Percentiles rank a stretch among this genome's conserved stretches.
phyloP scores from a whole-genome alignment of 2,329 filamentous ascomycete species.

The Fusarium palustre region DNA sequence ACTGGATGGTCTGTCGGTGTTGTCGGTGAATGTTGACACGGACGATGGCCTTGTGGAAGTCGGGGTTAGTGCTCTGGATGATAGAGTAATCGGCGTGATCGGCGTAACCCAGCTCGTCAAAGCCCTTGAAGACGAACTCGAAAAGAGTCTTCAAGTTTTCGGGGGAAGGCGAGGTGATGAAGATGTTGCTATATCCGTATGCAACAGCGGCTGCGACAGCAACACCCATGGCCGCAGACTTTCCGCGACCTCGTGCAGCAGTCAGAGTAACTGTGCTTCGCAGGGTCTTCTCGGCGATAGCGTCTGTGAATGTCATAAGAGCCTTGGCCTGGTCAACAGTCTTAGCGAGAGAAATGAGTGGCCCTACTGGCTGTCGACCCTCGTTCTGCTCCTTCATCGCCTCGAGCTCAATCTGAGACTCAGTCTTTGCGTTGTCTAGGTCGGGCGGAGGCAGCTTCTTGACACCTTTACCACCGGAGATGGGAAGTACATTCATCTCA shows the following conservation, averaged over 20 bases:
- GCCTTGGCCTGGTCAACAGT: conserved; percentile 98
- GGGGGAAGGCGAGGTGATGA: conserved; percentile 96
- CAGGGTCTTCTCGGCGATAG: conserved; percentile 94
- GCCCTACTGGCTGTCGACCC: conserved; percentile 87
- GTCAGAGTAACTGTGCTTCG: conserved; percentile 94
- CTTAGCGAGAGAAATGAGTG: conserved; percentile 84
- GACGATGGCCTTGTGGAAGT: conserved; percentile 99
- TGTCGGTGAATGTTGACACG: conserved; percentile 94
- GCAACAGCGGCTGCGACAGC: conserved; percentile 94
- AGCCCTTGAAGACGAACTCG: conserved; percentile 98
- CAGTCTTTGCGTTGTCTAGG: conserved; percentile 77
- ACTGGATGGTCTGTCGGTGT: conserved; percentile 97
- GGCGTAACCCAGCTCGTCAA: conserved; percentile 91
- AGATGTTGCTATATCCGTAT: conserved; percentile 98
- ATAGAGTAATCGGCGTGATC: conserved; percentile 98
- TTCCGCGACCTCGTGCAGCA: conserved; percentile 92
- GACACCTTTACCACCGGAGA: conserved; percentile 93
- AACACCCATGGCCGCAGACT: conserved; percentile 94
- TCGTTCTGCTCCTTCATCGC: conserved; percentile 87
- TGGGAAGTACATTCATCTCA: conserved; percentile 95
- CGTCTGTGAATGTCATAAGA: conserved; percentile 94
- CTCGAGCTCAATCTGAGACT: conserved; percentile 80
- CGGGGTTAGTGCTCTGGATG: conserved; percentile 96
- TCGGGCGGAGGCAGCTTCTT: conserved; percentile 82
- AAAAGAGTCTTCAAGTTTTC: conserved; percentile 99